Conservation (phyloP, 2,329 filamentous ascomycete species). For the Tolypocladium nubicola region DNA sequence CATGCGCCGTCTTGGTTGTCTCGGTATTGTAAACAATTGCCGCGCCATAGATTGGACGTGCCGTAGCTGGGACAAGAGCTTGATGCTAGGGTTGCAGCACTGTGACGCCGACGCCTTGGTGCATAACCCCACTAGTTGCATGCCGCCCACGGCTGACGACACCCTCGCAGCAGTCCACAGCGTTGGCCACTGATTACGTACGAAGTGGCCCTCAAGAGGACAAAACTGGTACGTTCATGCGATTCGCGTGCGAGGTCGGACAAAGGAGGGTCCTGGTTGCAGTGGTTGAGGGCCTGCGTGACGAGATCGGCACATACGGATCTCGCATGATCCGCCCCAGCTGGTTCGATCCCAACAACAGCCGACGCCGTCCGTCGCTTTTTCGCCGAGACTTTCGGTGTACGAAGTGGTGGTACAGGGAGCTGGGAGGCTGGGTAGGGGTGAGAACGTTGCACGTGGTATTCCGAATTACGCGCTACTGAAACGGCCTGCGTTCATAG, state of each 20-base stretch:
- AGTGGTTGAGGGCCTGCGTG: not conserved
- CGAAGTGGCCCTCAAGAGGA: not conserved
- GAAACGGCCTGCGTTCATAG: not conserved
- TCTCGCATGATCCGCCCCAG: not conserved
- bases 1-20: not conserved
- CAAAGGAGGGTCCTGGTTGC: not conserved
- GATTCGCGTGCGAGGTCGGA: not conserved
- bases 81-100: not conserved
- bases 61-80: not conserved
- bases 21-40: not conserved
- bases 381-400: not conserved
- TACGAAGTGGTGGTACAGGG: not conserved
- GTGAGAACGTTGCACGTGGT: not conserved
- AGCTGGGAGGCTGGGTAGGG: not conserved
- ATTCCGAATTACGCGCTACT: not conserved
- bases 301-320: not conserved
- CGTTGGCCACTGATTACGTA: not conserved
- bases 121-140: conserved; percentile 13
- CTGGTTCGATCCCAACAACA: not conserved
- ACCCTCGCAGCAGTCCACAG: not conserved
- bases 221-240: not conserved
- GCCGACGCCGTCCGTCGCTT: not conserved
- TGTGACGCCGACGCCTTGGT: conserved; percentile 2
- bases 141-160: not conserved
- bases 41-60: not conserved